phyloP scores from a whole-genome alignment of 2,329 filamentous ascomycete genomes.

The Fusarium sp. region DNA sequence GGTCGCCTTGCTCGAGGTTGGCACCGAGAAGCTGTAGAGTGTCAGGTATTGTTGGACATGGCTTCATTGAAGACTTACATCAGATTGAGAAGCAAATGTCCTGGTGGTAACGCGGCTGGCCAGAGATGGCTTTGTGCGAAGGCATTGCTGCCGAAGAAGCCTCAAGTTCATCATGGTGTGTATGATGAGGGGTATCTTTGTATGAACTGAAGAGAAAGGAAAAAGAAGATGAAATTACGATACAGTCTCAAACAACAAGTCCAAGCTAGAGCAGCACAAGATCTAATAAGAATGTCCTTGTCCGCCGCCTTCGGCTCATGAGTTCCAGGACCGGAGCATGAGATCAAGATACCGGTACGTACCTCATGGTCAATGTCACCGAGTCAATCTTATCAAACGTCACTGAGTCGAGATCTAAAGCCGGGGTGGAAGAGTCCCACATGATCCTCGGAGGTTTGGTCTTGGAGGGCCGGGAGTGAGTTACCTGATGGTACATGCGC shows the following conservation, averaged over 20 bases:
- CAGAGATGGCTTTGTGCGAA: slow-evolving; percentile 38
- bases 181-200: slow-evolving; percentile 8
- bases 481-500: slow-evolving; percentile 25
- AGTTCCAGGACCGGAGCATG: slow-evolving; percentile 28
- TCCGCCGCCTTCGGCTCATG: slow-evolving; percentile 32
- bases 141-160: slow-evolving; percentile 38
- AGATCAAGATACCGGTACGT: slow-evolving; percentile 12
- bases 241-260: background rate
- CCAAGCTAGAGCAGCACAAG: slow-evolving; percentile 20
- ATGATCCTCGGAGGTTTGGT: background rate
- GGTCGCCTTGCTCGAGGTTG: slow-evolving; percentile 82
- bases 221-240: background rate
- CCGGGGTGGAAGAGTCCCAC: slow-evolving; percentile 13
- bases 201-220: background rate
- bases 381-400: slow-evolving; percentile 33
- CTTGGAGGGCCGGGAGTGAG: slow-evolving; percentile 20
- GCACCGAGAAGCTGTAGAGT: slow-evolving; percentile 75
- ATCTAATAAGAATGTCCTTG: slow-evolving; percentile 30
- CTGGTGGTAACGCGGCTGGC: slow-evolving; percentile 30
- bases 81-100: slow-evolving; percentile 37
- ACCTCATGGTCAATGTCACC: slow-evolving; percentile 22
- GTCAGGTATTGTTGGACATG: background rate
- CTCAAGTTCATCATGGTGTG: slow-evolving; percentile 38
- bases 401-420: slow-evolving; percentile 33
- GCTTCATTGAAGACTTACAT: slow-evolving; percentile 10